Base-by-base conservation (phyloP, 2,329 filamentous ascomycete genomes). In the Alternaria gaisen region DNA sequence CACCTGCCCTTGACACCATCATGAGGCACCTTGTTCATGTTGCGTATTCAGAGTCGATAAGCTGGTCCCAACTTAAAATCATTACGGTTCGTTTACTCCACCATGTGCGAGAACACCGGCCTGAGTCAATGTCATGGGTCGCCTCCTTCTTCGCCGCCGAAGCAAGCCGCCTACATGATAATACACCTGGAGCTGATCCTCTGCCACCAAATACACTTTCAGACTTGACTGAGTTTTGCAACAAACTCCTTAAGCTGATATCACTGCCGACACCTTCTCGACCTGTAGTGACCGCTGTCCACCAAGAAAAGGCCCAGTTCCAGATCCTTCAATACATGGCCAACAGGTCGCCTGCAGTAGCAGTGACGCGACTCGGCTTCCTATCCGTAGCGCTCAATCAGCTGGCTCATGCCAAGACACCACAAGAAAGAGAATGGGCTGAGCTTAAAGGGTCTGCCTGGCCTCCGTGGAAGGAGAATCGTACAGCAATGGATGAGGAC, bases 401-500 rank as follows among this genome's bases (percentile, higher is more conserved):
- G 67, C 76, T 89, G 12, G 83, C 84, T 6, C 86, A 86, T 56
- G 79, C 78, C 43, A 90, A 90, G 72, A 88, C 86, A 1, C 38
- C 67, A 0, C 75, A 79, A 28, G 88, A 90, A 68, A 82, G 79
- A 28, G 80, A 86, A 60, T 89, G 86, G 82, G 87, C 87, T 3
- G 77, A 81, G 44, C 77, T 88, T 20, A 88, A 90, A 77, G 82
- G 86, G 3, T 77, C 82, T 9, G 87, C 85, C 8, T 90, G 88
- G 88, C 88, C 88, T 14, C 88, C 88, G 0, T 90, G 87, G 87
- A 89, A 88, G 72, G 83, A 87, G 69, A 84, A 87, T 47, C 85
- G 82, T 54, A 83, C 86, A 16, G 87, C 86, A 1, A 85, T 89
- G 70, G 87, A 90, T 69, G 81, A 83, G n/a, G 79, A 82, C 14